These are phyloP conservation scores for Camptophora hylomeconis DNA, from an alignment of 2,329 filamentous ascomycete genomes.

Conservation along the genomic window DNA sequence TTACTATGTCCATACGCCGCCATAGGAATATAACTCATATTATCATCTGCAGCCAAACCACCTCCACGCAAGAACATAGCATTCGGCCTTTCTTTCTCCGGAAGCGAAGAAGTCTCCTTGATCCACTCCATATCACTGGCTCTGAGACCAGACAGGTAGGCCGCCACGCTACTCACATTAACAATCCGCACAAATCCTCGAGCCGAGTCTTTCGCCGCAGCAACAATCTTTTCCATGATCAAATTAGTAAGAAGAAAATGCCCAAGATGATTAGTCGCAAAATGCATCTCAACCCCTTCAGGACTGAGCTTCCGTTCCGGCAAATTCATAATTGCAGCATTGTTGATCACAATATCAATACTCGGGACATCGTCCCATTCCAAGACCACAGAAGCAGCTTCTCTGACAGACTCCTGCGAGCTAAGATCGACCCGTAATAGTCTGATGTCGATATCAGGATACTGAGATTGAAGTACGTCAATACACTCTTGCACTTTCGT, in stretches of 20 bases:
- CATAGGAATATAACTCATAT: conserved; percentile 22
- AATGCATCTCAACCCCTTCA: conserved; percentile 27
- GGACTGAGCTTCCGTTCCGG: conserved; percentile 12
- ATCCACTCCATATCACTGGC: conserved; percentile 24
- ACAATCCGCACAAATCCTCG: conserved; percentile 17
- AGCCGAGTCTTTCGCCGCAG: conserved; percentile 14
- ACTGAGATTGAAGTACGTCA: conserved; percentile 3
- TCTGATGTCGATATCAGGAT: conserved; percentile 17
- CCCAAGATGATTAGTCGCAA: conserved; percentile 27
- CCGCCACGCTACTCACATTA: conserved; percentile 19
- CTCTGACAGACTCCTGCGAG: conserved; percentile 20
- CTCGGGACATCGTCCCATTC: conserved; percentile 17
- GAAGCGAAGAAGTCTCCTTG: conserved; percentile 12
- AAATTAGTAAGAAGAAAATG: conserved; percentile 29
- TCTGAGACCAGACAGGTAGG: conserved; percentile 20
- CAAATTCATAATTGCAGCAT: conserved; percentile 28
- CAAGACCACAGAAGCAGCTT: conserved; percentile 22
- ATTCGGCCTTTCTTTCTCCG: conserved; percentile 8
- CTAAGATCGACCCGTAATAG: conserved; percentile 24
- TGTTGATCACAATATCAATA: conserved; percentile 32
- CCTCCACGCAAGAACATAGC: neutral
- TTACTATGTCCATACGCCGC: conserved; percentile 33
- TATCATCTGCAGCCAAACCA: conserved; percentile 3
- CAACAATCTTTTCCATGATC: conserved; percentile 23
- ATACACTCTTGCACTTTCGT: conserved; percentile 11